These are phyloP conservation scores for Ceratorhiza oryzae-sativae DNA, from an alignment of 1,284 basidiomycete species.

Conservation along the genomic window DNA sequence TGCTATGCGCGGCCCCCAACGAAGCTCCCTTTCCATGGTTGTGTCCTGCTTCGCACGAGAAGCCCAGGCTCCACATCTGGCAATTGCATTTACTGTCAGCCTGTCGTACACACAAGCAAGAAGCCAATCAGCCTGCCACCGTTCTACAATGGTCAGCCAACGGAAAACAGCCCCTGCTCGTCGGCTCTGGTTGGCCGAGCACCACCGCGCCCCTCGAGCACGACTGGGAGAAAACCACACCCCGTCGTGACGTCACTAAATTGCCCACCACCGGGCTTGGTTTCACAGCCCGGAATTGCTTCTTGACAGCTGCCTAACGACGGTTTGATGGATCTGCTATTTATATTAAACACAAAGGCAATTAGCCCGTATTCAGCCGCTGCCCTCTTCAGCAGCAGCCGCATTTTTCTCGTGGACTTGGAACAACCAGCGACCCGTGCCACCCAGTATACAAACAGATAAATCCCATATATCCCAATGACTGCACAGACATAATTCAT, in stretches of 20 bases:
- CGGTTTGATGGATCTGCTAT: neutral
- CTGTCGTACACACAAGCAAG: too few relatives aligned
- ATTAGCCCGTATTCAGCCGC: neutral
- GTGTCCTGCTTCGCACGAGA: conserved; percentile 27
- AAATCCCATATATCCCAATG: conserved; percentile 18
- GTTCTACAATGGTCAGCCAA: neutral
- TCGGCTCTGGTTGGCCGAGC: neutral
- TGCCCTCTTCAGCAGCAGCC: neutral
- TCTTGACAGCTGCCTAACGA: neutral
- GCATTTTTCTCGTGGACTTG: conserved; percentile 6
- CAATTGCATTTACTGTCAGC: neutral
- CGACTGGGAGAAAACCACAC: too few relatives aligned
- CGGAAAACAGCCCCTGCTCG: neutral
- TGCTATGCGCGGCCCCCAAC: neutral
- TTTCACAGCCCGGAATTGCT: neutral
- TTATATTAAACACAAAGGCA: neutral
- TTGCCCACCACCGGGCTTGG: neutral
- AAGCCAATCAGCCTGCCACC: too few relatives aligned
- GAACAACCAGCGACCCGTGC: neutral
- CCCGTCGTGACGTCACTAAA: neutral
- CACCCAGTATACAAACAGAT: conserved; percentile 19
- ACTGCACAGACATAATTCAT: conserved; percentile 38
- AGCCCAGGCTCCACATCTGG: conserved; percentile 3
- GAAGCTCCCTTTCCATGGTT: conserved; percentile 24
- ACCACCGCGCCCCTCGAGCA: too few relatives aligned